Conservation (phyloP, 192 early-diverging fungal species). For the Coemansia sp. region DNA sequence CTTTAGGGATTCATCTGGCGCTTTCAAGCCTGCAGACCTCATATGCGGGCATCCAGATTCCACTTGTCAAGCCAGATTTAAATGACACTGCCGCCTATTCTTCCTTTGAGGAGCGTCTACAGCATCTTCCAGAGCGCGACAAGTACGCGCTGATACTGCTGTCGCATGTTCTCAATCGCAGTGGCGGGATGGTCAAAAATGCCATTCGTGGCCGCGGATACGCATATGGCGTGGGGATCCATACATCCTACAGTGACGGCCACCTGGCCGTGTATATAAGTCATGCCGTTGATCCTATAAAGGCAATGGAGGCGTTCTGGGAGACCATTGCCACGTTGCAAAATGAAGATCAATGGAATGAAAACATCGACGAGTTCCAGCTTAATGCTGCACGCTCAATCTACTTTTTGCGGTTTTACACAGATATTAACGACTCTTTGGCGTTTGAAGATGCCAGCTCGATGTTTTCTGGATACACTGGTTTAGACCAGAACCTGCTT, state of each 20-base stretch:
- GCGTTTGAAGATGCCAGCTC: slow-evolving; percentile 30
- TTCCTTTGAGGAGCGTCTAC: slow-evolving; percentile 26
- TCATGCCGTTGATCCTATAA: slow-evolving; percentile 42
- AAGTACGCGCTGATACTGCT: slow-evolving; percentile 44
- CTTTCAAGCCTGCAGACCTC: slow-evolving; percentile 36
- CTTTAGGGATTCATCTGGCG: slow-evolving; percentile 36
- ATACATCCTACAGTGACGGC: slow-evolving; percentile 23
- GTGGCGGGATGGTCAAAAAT: slow-evolving; percentile 81
- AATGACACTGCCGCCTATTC: background rate
- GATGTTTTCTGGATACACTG: slow-evolving; percentile 27
- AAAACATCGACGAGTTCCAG: slow-evolving; percentile 39
- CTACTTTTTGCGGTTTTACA: slow-evolving; percentile 23
- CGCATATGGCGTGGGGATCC: slow-evolving; percentile 65
- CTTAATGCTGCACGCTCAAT: slow-evolving; percentile 40
- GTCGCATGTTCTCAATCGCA: slow-evolving; percentile 66
- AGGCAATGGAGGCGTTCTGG: slow-evolving; percentile 43
- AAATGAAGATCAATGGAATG: slow-evolving; percentile 27
- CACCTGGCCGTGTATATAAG: slow-evolving; percentile 47
- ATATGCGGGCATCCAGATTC: slow-evolving; percentile 44
- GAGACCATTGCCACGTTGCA: slow-evolving; percentile 25
- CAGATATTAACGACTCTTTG: slow-evolving; percentile 12
- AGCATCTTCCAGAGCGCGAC: slow-evolving; percentile 30
- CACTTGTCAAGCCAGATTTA: slow-evolving; percentile 6
- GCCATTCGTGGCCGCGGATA: slow-evolving; percentile 73
- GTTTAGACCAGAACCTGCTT: slow-evolving; percentile 33